Evolutionary conservation across 2,329 filamentous ascomycete species (phyloP).

Genomic region (Aspergillus sp.): DNA sequence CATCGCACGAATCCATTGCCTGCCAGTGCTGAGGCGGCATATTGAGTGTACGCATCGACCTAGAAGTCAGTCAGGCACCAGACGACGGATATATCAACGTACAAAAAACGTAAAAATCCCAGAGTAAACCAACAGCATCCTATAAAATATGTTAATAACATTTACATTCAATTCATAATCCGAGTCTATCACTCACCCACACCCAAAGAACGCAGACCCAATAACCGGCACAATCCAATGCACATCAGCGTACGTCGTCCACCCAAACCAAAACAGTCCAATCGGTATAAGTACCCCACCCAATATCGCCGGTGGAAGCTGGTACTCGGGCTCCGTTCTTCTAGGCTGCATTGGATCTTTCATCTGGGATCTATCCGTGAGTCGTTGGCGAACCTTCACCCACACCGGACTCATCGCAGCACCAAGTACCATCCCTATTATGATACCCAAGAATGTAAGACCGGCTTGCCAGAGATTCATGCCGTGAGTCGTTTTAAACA

Average conservation of each 20-base stretch:
- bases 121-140: neutral
- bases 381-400: neutral
- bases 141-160: neutral
- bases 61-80: conserved; percentile 47
- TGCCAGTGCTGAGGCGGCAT: conserved; percentile 62
- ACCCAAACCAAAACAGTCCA: conserved; percentile 82
- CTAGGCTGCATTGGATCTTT: no score
- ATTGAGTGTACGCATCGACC: conserved; percentile 55
- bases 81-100: neutral
- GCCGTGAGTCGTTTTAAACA: conserved; percentile 24
- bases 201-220: conserved; percentile 67
- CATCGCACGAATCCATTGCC: conserved; percentile 76
- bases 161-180: fast-evolving
- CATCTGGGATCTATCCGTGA: neutral
- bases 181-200: conserved; percentile 52
- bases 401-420: neutral
- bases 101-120: neutral
- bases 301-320: conserved; percentile 67
- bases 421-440: conserved; percentile 4
- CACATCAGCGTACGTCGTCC: conserved; percentile 69
- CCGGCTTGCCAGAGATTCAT: conserved; percentile 37
- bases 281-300: conserved; percentile 72
- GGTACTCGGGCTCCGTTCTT: conserved; percentile 68
- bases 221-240: conserved; percentile 74
- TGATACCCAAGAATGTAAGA: conserved; percentile 26